Percentiles rank a stretch among this genome's conserved stretches.
These are phyloP conservation scores for Poronia punctata DNA, from an alignment of 495 filamentous ascomycete genomes.

Conservation along the genomic window DNA sequence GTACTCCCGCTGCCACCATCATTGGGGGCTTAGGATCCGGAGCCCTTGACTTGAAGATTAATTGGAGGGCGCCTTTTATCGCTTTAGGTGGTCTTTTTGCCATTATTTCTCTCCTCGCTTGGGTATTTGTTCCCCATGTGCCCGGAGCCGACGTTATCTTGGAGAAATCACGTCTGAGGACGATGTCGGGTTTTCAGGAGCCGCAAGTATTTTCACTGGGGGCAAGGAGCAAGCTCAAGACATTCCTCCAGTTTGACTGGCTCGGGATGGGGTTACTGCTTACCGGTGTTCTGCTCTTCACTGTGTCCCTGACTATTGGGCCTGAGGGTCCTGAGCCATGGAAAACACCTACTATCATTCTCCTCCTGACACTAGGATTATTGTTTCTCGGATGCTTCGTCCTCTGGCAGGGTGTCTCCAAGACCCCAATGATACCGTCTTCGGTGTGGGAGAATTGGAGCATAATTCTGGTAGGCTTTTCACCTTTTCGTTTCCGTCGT, in stretches of 20 bases:
- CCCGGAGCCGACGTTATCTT: slow-evolving; percentile 10
- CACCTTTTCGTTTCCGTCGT: background rate
- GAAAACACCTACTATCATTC: slow-evolving; percentile 51
- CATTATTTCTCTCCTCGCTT: slow-evolving; percentile 14
- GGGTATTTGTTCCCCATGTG: slow-evolving; percentile 19
- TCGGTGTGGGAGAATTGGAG: slow-evolving; percentile 28
- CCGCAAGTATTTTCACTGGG: slow-evolving; percentile 50
- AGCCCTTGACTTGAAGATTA: slow-evolving; percentile 44
- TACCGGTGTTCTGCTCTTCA: slow-evolving; percentile 27
- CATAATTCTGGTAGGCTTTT: slow-evolving; percentile 22
- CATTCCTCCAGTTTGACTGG: slow-evolving; percentile 27
- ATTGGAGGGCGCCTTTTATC: slow-evolving; percentile 55
- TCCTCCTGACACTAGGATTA: slow-evolving; percentile 48
- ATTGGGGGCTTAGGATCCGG: slow-evolving; percentile 55
- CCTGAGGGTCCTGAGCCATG: slow-evolving; percentile 42
- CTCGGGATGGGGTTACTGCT: slow-evolving; percentile 23
- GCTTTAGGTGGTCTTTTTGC: slow-evolving; percentile 46
- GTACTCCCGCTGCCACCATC: slow-evolving; percentile 57
- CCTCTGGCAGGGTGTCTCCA: slow-evolving; percentile 43
- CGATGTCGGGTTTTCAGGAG: slow-evolving; percentile 41
- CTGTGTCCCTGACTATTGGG: slow-evolving; percentile 27
- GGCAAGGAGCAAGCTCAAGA: slow-evolving; percentile 35
- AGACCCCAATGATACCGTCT: slow-evolving; percentile 27
- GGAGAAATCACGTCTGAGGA: slow-evolving; percentile 26
- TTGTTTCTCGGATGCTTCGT: slow-evolving; percentile 45